These are phyloP conservation scores for Haplosporangium gracile DNA, from an alignment of 192 early-diverging fungal genomes.

Conservation along the genomic window DNA sequence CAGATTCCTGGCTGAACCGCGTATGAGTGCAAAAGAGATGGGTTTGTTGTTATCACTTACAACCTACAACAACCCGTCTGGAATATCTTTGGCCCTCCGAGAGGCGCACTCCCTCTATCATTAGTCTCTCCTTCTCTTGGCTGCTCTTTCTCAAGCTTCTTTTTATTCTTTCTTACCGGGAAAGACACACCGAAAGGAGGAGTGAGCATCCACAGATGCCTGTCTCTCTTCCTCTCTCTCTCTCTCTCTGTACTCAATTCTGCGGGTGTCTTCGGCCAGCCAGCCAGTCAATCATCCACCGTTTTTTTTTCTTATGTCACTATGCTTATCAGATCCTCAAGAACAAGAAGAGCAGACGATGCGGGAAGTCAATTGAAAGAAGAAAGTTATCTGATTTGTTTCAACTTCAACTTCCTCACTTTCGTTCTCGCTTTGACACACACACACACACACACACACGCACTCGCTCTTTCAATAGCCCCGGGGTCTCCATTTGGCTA, in stretches of 20 bases:
- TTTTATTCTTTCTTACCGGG: background rate
- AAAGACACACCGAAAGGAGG: background rate
- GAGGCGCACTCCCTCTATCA: too few relatives aligned
- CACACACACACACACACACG: too few relatives aligned
- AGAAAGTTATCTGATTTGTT: slow-evolving; percentile 8
- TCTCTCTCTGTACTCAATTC: background rate
- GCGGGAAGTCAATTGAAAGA: background rate
- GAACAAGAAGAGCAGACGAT: background rate
- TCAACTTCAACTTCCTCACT: background rate
- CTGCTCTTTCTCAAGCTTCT: background rate
- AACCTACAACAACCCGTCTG: background rate
- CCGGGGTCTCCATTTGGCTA: background rate
- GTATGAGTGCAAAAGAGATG: background rate
- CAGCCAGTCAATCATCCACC: background rate
- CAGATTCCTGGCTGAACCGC: background rate
- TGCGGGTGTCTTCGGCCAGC: background rate
- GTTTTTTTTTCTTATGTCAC: background rate
- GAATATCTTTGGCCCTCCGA: slow-evolving; percentile 6
- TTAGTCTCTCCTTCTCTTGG: background rate
- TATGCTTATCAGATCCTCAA: background rate
- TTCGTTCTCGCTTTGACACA: background rate
- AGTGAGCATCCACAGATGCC: background rate
- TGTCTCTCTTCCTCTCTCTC: background rate
- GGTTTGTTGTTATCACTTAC: background rate
- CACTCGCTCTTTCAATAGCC: too few relatives aligned